Evolutionary conservation across 768 basidiomycete genomes (phyloP), one percentile per base, ranked within the genome.

Genomic region (Pulveroboletus frians): DNA sequence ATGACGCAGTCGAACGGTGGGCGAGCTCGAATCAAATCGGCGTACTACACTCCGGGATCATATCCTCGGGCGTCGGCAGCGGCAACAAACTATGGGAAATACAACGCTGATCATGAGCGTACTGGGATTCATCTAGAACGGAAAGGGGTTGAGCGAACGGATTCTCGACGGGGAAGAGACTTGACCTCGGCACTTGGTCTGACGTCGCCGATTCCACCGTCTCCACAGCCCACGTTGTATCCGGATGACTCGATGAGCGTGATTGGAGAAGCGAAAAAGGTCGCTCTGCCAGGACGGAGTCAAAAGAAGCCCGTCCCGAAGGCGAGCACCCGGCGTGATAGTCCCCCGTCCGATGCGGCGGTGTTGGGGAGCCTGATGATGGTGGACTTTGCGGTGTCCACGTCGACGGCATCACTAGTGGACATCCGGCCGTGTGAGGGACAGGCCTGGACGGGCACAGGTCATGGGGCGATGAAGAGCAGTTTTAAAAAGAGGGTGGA

Each of bases 231-330:
- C 11, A 84, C 82, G 8, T 57, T 86, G 48, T 84, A 80, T 59
- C 84, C 85, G 4, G 85, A 88, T 49, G 85, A 87, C 64, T 86
- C 83, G 8, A 69, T 84, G 66, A 84, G 82, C 51, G 71, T 83
- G 35, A 73, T 77, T 5, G 78, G 75, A 14, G 69, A 71, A 43
- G 69, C 56, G 35, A 62, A 58, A 52, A 64, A 59, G 15, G 41
- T 57, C 34, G 41, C 59, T 40, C 27, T 65, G 51, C 50, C 62
- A 14, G 57, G 60, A 45, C 61, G 63, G 0, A 53, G 51, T 45
- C 67, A 67, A 41, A 72, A 70, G 58, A 67, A 69, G 52, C 66
- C 66, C 13, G 62, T 61, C 14, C 64, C 71, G 1, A 65, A 60
- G 46, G 17, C 54, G 39, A 45, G 41, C 14, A 37, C 26, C 13